A percentile compares a stretch with the other conserved stretches of the same genome.
Evolutionary conservation across 345 rosid species (phyloP).

Genomic region (Nephelium lappaceum): DNA sequence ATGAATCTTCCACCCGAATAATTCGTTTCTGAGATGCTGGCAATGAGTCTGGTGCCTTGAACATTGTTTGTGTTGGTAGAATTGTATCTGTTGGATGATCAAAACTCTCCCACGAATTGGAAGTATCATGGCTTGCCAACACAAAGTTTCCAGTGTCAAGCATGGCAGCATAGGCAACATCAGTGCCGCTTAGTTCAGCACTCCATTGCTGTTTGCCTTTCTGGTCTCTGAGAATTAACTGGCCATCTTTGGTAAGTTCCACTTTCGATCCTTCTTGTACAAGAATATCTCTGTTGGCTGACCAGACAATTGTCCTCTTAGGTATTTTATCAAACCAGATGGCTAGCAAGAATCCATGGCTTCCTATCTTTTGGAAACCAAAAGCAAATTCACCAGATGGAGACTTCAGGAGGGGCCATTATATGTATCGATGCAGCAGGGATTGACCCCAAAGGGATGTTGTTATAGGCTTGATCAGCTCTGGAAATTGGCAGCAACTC

Average conservation of each 20-base stretch:
- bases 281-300: conserved; percentile 35
- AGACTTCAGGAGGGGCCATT: conserved; percentile 14
- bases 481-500: not conserved
- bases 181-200: conserved; percentile 3
- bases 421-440: conserved; percentile 8
- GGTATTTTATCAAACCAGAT: conserved; percentile 44
- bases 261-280: conserved; percentile 23
- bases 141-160: conserved; percentile 63
- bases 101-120: conserved; percentile 50
- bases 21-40: conserved; percentile 35
- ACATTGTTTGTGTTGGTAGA: conserved; percentile 46
- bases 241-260: conserved; percentile 2
- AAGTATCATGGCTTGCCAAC: conserved; percentile 16
- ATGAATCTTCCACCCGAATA: conserved; percentile 42
- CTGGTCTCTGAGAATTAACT: conserved; percentile 43
- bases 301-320: conserved; percentile 45
- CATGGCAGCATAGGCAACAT: conserved; percentile 42
- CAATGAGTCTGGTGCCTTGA: conserved; percentile 18
- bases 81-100: conserved; percentile 54
- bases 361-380: conserved; percentile 32
- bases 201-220: conserved; percentile 33
- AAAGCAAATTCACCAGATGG: conserved; percentile 49
- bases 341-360: conserved; percentile 27
- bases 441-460: conserved; percentile 6
- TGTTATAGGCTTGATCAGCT: conserved; percentile 6